A percentile compares a stretch with the other conserved stretches of the same genome.
Evolutionary conservation across 2,329 filamentous ascomycete species (phyloP).

Genomic region (Scedosporium apiospermum): DNA sequence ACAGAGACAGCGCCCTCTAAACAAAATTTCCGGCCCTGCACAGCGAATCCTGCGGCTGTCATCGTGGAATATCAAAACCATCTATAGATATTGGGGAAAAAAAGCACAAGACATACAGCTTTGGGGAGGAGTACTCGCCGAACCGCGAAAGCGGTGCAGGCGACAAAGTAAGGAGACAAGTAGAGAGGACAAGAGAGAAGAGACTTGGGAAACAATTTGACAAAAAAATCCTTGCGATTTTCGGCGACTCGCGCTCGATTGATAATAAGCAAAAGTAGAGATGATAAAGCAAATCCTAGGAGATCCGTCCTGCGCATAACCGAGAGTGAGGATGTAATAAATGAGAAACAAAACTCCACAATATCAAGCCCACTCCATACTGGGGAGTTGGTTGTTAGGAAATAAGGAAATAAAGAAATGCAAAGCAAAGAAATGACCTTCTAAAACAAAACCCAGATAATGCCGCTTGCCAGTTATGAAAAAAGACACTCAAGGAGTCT

Average conservation of each 20-base stretch:
- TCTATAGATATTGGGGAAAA: background rate
- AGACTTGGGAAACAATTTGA: background rate
- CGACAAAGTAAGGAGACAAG: background rate
- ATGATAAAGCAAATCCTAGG: background rate
- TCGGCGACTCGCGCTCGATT: background rate
- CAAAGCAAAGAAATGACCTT: background rate
- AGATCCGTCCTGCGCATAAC: background rate
- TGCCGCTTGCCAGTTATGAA: background rate
- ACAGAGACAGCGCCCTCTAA: background rate
- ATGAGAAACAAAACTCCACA: background rate
- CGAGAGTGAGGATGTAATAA: background rate
- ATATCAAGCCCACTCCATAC: background rate
- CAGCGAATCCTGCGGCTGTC: background rate
- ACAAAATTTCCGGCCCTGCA: background rate
- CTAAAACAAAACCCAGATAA: constrained; percentile 1
- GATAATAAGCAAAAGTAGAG: background rate
- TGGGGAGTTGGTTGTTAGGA: background rate
- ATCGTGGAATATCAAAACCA: background rate
- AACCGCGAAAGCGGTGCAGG: background rate
- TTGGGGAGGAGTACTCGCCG: background rate
- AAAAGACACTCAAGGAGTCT: background rate
- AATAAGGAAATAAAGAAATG: constrained; percentile 1
- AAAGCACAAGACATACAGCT: background rate
- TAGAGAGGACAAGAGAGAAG: background rate
- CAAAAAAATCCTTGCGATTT: background rate